Base-by-base conservation (phyloP, 306 rosid species). In the Macrotyloma uniflorum region DNA sequence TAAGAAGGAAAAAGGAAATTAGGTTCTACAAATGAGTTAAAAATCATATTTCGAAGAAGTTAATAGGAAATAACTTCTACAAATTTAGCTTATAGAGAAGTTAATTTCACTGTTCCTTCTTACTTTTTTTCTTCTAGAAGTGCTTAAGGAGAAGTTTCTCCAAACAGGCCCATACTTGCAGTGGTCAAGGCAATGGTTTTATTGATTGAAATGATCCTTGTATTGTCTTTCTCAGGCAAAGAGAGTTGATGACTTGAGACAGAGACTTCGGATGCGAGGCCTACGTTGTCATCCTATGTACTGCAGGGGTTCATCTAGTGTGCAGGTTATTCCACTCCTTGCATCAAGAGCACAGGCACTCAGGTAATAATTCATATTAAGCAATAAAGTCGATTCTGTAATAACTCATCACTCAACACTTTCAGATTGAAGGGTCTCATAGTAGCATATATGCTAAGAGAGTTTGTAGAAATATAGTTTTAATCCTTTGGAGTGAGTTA, bases 261-360 rank as follows among this genome's bases (percentile, higher is more conserved):
- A 81, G 81, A 81, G 75, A 77, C 85, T 81, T 59, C 14, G 85
- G 36, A 68, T 81, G 85, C 81, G 85, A 9, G 81, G 85, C 38
- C 64, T 81, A 18, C 85, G 85, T 1, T 81, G 81, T 61, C 85
- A 81, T 75, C 81, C 81, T 49, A 81, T 81, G 85, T 81, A 81
- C 58, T 81, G 85, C 50, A 68, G 85, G 64, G 23, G 59, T 6
- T 58, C 50, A 59, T 23, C 67, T 26, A 24, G 69, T 11, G 40
- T 81, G 85, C 85, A 81, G 33, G 77, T 81, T 50, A 76, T 81
- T 81, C 85, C 85, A 51, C 77, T 81, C 42, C 85, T 81, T 49
- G 85, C 81, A 68, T 81, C 84, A 8, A 75, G 84, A 75, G 84
- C 84, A 67, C 84, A 81, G 64, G 84, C 84, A 67, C 84, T 81